phyloP scores from a whole-genome alignment of 2,329 filamentous ascomycete genomes.

The Apiospora sp. region DNA sequence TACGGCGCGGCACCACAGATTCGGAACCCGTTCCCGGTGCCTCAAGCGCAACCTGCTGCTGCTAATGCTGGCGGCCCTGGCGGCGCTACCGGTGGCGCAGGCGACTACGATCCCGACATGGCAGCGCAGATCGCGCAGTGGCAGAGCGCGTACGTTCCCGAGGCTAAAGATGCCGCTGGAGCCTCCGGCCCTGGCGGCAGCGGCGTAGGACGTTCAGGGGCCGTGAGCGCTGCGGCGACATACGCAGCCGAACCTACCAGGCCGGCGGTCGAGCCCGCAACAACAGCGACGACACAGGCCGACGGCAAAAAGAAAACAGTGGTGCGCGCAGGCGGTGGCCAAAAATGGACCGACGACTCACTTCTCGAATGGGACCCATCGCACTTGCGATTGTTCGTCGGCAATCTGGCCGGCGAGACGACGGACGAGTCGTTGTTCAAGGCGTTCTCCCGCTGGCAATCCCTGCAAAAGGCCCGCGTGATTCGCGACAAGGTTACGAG shows the following conservation, averaged over 20 bases:
- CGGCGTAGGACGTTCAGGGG: slow-evolving; percentile 25
- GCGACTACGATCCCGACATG: slow-evolving; percentile 76
- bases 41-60: slow-evolving; percentile 47
- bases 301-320: slow-evolving; percentile 84
- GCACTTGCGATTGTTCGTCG: slow-evolving; percentile 94
- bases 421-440: slow-evolving; percentile 96
- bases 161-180: slow-evolving; percentile 59
- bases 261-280: slow-evolving; percentile 47
- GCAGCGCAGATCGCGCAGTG: slow-evolving; percentile 93
- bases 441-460: slow-evolving; percentile 87
- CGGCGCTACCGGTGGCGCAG: slow-evolving; percentile 42
- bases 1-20: slow-evolving; percentile 72
- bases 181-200: background rate
- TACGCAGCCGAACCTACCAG: slow-evolving; percentile 50
- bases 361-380: slow-evolving; percentile 95
- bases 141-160: slow-evolving; percentile 83
- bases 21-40: slow-evolving; percentile 80
- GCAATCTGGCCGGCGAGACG: slow-evolving; percentile 95
- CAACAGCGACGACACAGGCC: slow-evolving; percentile 49
- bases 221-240: slow-evolving; percentile 47
- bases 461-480: slow-evolving; percentile 90
- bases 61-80: slow-evolving; percentile 9
- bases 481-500: slow-evolving; percentile 95
- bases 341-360: slow-evolving; percentile 88
- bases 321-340: slow-evolving; percentile 84